These are phyloP conservation scores for Solanum paucissectum DNA, from an alignment of 257 asterid species.

Conservation along the genomic window DNA sequence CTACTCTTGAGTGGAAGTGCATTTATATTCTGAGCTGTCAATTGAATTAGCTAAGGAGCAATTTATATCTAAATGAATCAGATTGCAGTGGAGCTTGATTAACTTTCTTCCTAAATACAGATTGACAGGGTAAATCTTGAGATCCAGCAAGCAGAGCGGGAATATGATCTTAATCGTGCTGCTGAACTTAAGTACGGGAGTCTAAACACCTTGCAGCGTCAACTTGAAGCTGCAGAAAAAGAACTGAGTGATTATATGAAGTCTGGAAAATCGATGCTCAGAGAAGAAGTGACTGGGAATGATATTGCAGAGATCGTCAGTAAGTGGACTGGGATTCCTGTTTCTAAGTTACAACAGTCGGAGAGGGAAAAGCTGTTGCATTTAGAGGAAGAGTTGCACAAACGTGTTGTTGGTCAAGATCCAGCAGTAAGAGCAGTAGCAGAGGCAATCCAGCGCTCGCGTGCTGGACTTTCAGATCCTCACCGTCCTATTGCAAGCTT, in stretches of 20 bases:
- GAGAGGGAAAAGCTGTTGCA: constrained; percentile 79
- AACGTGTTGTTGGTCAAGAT: constrained; percentile 79
- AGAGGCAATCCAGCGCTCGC: constrained; percentile 81
- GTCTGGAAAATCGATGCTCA: constrained; percentile 88
- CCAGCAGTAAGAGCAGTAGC: constrained; percentile 94
- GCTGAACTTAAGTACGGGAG: constrained; percentile 92
- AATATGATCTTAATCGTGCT: constrained; percentile 92
- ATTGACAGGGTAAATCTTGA: constrained; percentile 91
- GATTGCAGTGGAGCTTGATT: constrained; percentile 2
- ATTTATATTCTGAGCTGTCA: background rate
- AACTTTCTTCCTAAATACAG: constrained; percentile 21
- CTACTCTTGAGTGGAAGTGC: background rate
- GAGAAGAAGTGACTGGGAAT: constrained; percentile 80
- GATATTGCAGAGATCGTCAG: constrained; percentile 95
- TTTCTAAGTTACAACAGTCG: constrained; percentile 76
- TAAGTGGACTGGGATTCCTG: constrained; percentile 95
- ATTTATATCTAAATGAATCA: background rate
- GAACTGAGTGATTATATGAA: constrained; percentile 65
- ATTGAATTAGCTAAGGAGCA: background rate
- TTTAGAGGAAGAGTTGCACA: constrained; percentile 78
- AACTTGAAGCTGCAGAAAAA: constrained; percentile 71
- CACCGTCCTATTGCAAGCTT: constrained; percentile 95
- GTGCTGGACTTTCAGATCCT: constrained; percentile 96
- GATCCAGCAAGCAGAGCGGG: constrained; percentile 97
- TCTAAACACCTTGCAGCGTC: constrained; percentile 80